A percentile compares a stretch with the other conserved stretches of the same genome.
These are phyloP conservation scores for Phytophthora fragariae DNA, from an alignment of 352 stramenopile species.

Conservation along the genomic window DNA sequence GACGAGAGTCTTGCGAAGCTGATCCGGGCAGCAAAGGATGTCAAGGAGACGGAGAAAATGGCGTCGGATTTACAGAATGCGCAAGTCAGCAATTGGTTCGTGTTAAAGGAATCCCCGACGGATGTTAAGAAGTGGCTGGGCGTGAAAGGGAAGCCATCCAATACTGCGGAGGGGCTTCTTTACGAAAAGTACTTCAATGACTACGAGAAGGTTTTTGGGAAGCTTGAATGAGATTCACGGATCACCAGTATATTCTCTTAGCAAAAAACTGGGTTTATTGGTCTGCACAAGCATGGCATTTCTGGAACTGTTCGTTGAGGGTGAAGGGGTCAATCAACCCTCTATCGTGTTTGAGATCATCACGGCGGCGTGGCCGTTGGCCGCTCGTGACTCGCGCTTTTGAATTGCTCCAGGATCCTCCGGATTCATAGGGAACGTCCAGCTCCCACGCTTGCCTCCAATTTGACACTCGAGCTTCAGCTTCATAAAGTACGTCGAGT, in stretches of 20 bases:
- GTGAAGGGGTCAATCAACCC: neutral
- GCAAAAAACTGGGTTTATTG: no score
- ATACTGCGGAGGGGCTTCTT: neutral
- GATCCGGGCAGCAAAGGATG: neutral
- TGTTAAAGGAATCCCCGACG: neutral
- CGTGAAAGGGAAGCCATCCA: neutral
- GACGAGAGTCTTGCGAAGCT: neutral
- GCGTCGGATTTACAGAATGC: slow-evolving; percentile 8
- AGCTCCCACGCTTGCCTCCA: slow-evolving; percentile 17
- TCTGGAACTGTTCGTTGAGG: neutral
- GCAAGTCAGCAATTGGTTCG: slow-evolving; percentile 15
- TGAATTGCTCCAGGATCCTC: slow-evolving; percentile 26
- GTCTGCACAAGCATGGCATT: neutral
- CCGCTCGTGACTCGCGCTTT: neutral
- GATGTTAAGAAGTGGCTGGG: neutral
- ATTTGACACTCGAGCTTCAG: slow-evolving; percentile 28
- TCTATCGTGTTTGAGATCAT: neutral
- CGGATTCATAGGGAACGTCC: slow-evolving; percentile 30
- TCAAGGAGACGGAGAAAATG: neutral
- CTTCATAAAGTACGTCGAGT: slow-evolving; percentile 32
- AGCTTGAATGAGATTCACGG: no score
- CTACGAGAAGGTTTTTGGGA: neutral
- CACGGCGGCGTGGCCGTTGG: no score
- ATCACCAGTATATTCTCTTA: neutral
- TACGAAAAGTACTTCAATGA: neutral